Base-by-base conservation (phyloP, 352 stramenopile species). In the Aphanomyces astaci region DNA sequence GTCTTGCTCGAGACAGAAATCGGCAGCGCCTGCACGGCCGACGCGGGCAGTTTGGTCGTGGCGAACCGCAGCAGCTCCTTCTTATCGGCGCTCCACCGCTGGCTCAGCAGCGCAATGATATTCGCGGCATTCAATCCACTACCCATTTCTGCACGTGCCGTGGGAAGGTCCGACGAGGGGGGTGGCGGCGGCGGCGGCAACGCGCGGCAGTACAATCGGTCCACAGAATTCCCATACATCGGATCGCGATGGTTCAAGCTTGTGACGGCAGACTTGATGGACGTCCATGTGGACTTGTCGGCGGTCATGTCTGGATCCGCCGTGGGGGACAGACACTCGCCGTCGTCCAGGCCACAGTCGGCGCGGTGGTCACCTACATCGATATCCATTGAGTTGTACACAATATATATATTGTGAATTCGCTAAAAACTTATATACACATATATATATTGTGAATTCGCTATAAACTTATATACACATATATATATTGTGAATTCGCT, bases 1-100 rank as follows among this genome's bases (percentile, higher is more conserved):
- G 86, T 96, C 45, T 76, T 80, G 40, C 76, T 90, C 7, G 85
- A 89, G 39, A 95, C 85, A 2, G 87, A 93, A 71, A 95, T 87
- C 10, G 85, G 81, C 30, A 68, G 28, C 48, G 62, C n/a, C 9
- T 49, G 62, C 3, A 65, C 39, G 13, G 48, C 28, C 9, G 5
- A 19, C 30, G 51, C n/a, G 36, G 28, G 43, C 90, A 60, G 92
- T 78, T 36, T 49, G 64, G 92, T 95, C 54, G 89, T 76, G 0
- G 64, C 69, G 33, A 72, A 36, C 22, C 79, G 75, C 19, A 95
- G 79, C 63, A 79, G 79, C 4, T 82, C 72, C n/a, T 71, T 71
- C 75, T 95, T 95, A 15, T 59, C 9, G 11, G 72, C 70, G 5
- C 78, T 75, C 87, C 62, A 68, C n/a, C 73, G 74, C 69, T 90